Base-by-base conservation (phyloP, 768 basidiomycete species). In the Suillus variegatus region DNA sequence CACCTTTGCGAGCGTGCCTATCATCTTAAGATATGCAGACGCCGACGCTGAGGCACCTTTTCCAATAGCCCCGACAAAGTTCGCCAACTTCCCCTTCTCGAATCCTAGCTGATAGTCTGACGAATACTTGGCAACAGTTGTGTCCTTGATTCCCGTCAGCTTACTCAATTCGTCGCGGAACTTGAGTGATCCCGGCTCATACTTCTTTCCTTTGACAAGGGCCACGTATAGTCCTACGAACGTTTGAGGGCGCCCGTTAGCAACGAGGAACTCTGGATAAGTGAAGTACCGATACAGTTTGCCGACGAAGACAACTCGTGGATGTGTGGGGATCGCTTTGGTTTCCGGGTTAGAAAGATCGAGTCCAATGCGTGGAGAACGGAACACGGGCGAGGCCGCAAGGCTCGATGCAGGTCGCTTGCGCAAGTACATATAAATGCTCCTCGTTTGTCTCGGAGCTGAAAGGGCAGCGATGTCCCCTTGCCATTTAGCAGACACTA, bases 351-450 rank as follows among this genome's bases (percentile, higher is more conserved):
- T 85, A 8, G 91, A 90, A 25, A 93, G 83, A 62, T 93, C 92
- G 36, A 94, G 79, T 4, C 92, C 92, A 52, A 94, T 88, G 22
- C 92, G 85, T 18, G 92, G 92, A 46, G 91, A 91, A 46, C 76
- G 76, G 72, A 86, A 89, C 22, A 91, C 78, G 22, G 63, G 65
- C 55, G 41, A 58, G 38, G 22, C 40, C 4, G 56, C 52, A 16
- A 60, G 10, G 18, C 44, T 47, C 41, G 9, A 61, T 49, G 57
- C 43, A 47, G 20, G 52, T 46, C 54, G 57, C 32, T 52, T 65
- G 22, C 61, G 69, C 36, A 76, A 65, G 66, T 65, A 75, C 71
- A 76, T 71, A 10, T 66, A 75, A 10, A 71, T 70, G 10, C 60
- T 51, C 18, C 76, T 74, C 10, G 61, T 16, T 4, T 51, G 46